Percentiles rank a stretch among this genome's conserved stretches.
Conservation (phyloP, 768 basidiomycete species). For the Phlebiopsis gigantea region DNA sequence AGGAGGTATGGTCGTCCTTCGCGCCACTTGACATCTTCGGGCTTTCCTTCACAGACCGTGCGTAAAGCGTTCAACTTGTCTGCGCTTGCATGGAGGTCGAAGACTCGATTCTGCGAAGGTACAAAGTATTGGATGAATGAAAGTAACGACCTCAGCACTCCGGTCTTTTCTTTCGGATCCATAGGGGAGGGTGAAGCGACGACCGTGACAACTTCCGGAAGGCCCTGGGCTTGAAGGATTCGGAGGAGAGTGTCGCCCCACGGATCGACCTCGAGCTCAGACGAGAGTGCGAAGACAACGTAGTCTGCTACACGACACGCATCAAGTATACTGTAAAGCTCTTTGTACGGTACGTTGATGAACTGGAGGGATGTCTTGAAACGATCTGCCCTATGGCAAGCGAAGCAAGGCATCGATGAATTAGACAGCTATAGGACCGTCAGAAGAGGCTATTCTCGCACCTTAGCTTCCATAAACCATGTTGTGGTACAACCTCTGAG, state of each 20-base stretch:
- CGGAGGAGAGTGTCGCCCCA: constrained; percentile 89
- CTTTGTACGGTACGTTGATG: constrained; percentile 65
- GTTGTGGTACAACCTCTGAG: constrained; percentile 44
- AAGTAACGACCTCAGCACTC: constrained; percentile 79
- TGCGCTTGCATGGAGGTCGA: constrained; percentile 58
- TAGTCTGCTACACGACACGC: constrained; percentile 88
- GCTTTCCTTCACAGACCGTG: constrained; percentile 79
- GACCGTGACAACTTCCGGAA: constrained; percentile 77
- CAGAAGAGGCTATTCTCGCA: constrained; percentile 29
- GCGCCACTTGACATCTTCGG: constrained; percentile 75
- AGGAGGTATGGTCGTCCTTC: constrained; percentile 76
- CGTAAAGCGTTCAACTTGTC: constrained; percentile 73
- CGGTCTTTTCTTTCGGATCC: constrained; percentile 58
- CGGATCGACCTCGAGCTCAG: constrained; percentile 71
- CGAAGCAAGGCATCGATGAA: neutral
- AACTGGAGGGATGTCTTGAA: constrained; percentile 93
- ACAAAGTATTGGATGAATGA: constrained; percentile 97
- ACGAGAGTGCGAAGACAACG: constrained; percentile 78
- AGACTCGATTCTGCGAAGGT: constrained; percentile 71
- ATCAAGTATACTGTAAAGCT: constrained; percentile 75
- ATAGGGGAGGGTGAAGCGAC: constrained; percentile 46
- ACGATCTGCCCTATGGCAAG: constrained; percentile 69
- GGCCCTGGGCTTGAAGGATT: constrained; percentile 84
- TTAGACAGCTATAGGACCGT: constrained; percentile 1
- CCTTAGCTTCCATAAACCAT: constrained; percentile 61